Evolutionary conservation across 2,329 filamentous ascomycete genomes (phyloP).

Genomic region (Botryotinia calthae): DNA sequence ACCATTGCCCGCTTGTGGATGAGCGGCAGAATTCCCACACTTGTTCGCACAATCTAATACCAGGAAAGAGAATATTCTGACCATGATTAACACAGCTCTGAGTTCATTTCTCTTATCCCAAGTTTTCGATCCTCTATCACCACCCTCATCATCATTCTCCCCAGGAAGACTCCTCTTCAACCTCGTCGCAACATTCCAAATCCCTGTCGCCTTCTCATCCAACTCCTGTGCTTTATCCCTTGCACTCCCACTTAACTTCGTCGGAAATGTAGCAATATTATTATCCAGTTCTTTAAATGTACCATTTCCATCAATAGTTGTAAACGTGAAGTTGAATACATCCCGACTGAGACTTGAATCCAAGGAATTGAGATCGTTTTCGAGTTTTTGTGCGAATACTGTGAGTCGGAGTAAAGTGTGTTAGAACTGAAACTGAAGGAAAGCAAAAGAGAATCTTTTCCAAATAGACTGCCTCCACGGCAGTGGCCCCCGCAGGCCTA

Average conservation of each 20-base stretch:
- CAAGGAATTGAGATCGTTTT: background rate
- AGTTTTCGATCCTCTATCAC: background rate
- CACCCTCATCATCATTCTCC: conserved; percentile 28
- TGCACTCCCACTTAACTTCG: conserved; percentile 34
- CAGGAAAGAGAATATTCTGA: conserved; percentile 60
- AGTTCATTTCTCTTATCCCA: background rate
- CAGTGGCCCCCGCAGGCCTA: background rate
- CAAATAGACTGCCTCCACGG: background rate
- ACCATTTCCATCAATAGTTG: background rate
- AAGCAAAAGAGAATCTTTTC: conserved; percentile 27
- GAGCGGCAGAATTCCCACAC: background rate
- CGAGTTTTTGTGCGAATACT: conserved; percentile 10
- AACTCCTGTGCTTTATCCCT: conserved; percentile 44
- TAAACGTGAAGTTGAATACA: background rate
- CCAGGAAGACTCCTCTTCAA: conserved; percentile 40
- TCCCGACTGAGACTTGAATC: background rate
- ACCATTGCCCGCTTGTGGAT: background rate
- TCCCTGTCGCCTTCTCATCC: conserved; percentile 52
- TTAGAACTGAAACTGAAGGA: background rate
- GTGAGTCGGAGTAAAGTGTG: background rate
- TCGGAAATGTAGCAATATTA: conserved; percentile 41
- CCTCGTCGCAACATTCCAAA: conserved; percentile 67
- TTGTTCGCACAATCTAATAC: conserved; percentile 59
- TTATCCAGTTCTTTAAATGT: conserved; percentile 38
- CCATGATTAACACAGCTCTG: conserved; percentile 35